A percentile compares a stretch with the other conserved stretches of the same genome.
Evolutionary conservation across 257 asterid species (phyloP).

Genomic region (Solanum boliviense): DNA sequence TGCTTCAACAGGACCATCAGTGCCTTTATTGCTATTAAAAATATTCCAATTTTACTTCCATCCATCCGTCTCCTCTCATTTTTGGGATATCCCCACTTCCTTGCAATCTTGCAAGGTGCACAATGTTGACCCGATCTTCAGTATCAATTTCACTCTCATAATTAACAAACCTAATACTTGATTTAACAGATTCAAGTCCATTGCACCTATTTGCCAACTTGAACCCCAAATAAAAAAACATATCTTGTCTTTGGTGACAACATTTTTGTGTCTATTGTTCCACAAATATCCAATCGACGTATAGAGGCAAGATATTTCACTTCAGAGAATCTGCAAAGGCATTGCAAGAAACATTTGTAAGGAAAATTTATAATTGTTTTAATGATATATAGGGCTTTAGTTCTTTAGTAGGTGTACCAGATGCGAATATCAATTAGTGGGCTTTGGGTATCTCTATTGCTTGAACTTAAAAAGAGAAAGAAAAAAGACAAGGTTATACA

Average conservation of each 20-base stretch:
- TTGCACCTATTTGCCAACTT: slow-evolving; percentile 12
- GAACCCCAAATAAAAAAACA: background rate
- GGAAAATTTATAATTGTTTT: background rate
- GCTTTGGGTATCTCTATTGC: background rate
- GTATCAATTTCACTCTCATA: background rate
- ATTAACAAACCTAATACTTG: background rate
- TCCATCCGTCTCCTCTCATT: background rate
- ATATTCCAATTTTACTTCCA: background rate
- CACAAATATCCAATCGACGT: background rate
- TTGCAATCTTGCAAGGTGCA: background rate
- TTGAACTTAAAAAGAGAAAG: background rate
- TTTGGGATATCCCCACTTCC: background rate
- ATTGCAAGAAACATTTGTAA: background rate
- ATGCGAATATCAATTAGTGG: background rate
- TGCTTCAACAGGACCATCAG: background rate
- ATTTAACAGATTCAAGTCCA: slow-evolving; percentile 15
- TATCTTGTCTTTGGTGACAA: background rate
- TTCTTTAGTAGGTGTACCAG: background rate
- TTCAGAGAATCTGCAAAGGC: background rate
- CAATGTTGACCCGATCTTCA: background rate
- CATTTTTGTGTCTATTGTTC: background rate
- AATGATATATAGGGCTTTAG: background rate
- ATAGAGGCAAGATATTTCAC: too few species aligned
- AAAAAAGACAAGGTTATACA: background rate
- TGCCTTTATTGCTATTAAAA: background rate